Evolutionary conservation across 257 asterid genomes (phyloP).

Genomic region (Solanum corneliomulleri): DNA sequence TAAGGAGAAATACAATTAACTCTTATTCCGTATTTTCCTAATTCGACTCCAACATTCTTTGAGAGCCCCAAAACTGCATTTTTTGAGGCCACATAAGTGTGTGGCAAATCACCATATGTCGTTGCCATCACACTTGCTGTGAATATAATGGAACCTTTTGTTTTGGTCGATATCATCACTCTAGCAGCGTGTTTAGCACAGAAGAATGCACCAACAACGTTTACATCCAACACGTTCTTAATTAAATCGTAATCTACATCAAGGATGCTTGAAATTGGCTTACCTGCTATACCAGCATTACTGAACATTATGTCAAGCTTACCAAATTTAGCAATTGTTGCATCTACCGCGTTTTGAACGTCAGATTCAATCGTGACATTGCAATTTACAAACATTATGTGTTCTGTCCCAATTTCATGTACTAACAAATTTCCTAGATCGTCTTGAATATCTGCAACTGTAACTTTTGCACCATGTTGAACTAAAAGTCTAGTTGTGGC

Average conservation of each 20-base stretch:
- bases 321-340: not conserved
- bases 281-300: not conserved
- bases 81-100: not conserved
- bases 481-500: not conserved
- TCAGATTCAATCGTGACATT: not conserved
- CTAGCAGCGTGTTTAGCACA: not conserved
- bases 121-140: not conserved
- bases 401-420: not conserved
- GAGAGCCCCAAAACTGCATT: not conserved
- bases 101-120: accelerated
- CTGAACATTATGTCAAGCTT: constrained; percentile 1
- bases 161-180: not conserved
- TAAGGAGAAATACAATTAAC: not conserved
- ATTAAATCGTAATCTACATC: not conserved
- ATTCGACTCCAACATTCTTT: not conserved
- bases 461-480: not conserved
- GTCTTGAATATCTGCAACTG: not conserved
- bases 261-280: not conserved
- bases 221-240: not conserved
- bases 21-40: not conserved
- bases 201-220: not conserved
- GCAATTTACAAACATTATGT: not conserved
- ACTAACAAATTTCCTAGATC: not conserved
- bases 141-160: not conserved
- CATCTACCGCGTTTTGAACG: not conserved